Percentiles rank a stretch among this genome's conserved stretches.
Evolutionary conservation across 2,329 filamentous ascomycete species (phyloP).

Genomic region (Herpotrichia juniperi): DNA sequence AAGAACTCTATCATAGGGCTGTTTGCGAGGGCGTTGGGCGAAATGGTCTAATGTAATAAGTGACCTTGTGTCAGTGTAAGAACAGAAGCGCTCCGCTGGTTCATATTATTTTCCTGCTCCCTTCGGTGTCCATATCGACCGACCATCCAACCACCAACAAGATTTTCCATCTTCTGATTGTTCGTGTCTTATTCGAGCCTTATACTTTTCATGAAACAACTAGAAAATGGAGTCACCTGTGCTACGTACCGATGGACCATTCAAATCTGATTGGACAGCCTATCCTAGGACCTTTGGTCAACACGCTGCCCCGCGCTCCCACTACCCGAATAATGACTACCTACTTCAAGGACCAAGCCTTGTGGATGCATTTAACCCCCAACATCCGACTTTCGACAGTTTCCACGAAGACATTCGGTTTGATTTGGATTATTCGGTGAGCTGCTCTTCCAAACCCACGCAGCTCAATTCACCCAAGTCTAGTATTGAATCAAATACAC

Average conservation of each 20-base stretch:
- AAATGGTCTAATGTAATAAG: not conserved
- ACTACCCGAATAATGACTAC: not conserved
- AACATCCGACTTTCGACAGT: not conserved
- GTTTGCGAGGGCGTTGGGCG: constrained; percentile 12
- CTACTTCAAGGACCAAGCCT: not conserved
- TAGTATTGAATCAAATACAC: not conserved
- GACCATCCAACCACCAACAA: too few species aligned
- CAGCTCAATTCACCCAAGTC: constrained; percentile 7
- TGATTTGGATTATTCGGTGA: constrained; percentile 18
- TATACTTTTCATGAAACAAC: constrained; percentile 5
- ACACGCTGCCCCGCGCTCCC: not conserved
- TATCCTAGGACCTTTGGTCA: not conserved
- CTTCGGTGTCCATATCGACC: not conserved
- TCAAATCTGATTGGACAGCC: constrained; percentile 1
- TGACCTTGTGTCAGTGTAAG: not conserved
- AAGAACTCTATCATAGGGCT: constrained; percentile 3
- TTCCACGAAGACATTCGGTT: not conserved
- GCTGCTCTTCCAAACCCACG: constrained; percentile 9
- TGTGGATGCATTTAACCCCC: not conserved
- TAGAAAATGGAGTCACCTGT: constrained; percentile 8
- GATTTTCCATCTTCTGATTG: not conserved
- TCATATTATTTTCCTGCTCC: not conserved
- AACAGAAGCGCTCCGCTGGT: not conserved
- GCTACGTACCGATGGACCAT: too few species aligned
- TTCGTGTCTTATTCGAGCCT: not conserved